phyloP scores from a whole-genome alignment of 441 rosid species.

The Flueggea neowawraea region DNA sequence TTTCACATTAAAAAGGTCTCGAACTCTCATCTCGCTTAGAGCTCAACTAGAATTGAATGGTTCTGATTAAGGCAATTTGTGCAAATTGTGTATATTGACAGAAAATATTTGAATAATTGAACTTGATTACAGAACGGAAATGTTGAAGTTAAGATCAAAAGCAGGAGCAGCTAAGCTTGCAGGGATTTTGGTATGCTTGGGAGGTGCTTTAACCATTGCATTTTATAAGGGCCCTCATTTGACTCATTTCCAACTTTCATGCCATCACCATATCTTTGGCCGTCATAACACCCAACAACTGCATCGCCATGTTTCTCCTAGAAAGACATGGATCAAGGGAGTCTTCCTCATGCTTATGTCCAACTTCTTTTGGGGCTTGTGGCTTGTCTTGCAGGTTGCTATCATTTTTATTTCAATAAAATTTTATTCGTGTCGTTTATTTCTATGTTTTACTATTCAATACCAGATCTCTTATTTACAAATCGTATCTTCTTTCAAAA shows the following conservation, averaged over 20 bases:
- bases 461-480: no score
- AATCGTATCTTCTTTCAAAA: no score
- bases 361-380: conserved; percentile 64
- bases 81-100: no score
- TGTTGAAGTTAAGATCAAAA: conserved; percentile 41
- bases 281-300: neutral
- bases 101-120: neutral
- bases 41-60: no score
- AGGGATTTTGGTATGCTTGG: conserved; percentile 63
- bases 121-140: conserved; percentile 48
- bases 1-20: no score
- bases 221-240: conserved; percentile 72
- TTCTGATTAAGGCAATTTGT: no score
- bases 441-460: neutral
- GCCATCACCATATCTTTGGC: conserved; percentile 35
- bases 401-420: conserved; percentile 2
- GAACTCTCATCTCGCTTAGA: no score
- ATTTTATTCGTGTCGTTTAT: neutral
- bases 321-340: conserved; percentile 75
- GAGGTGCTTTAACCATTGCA: conserved; percentile 63
- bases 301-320: conserved; percentile 29
- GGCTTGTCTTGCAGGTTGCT: conserved; percentile 79
- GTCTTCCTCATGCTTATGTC: conserved; percentile 76
- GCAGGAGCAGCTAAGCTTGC: conserved; percentile 63
- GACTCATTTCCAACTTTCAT: conserved; percentile 32